Percentiles rank a stretch among this genome's conserved stretches.
phyloP scores from a whole-genome alignment of 306 rosid genomes.

The Rosa persica region DNA sequence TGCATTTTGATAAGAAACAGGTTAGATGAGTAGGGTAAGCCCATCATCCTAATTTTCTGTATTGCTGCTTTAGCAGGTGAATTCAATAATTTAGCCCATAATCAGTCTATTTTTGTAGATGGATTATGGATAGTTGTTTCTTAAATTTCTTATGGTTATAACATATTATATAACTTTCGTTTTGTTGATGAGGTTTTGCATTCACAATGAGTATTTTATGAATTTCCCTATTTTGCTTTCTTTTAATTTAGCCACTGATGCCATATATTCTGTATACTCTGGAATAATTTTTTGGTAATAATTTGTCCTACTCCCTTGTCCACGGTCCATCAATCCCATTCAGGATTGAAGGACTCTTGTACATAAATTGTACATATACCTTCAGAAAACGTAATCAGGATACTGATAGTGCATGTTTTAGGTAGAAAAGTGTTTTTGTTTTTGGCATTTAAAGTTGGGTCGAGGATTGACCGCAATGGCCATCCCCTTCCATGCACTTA shows the following conservation, averaged over 20 bases:
- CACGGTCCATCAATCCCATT: background rate
- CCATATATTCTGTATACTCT: background rate
- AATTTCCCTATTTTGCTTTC: background rate
- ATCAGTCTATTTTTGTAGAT: background rate
- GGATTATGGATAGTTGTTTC: background rate
- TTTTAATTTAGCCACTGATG: background rate
- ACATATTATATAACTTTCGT: background rate
- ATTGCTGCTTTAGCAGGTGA: slow-evolving; percentile 11
- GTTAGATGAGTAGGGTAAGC: background rate
- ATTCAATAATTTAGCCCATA: background rate
- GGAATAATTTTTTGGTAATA: background rate
- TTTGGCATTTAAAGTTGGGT: too few species aligned
- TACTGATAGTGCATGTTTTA: too few species aligned
- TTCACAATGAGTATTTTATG: background rate
- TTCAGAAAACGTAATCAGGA: too few species aligned
- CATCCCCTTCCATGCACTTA: too few species aligned
- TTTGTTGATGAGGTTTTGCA: background rate
- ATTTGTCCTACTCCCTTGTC: slow-evolving; percentile 7
- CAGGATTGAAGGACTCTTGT: background rate
- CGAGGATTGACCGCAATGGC: too few species aligned
- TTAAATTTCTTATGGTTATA: background rate
- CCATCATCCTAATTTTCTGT: background rate
- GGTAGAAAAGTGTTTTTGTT: too few species aligned
- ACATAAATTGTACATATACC: too few species aligned
- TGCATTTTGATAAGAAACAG: background rate